Base-by-base conservation (phyloP, 805 yeast genomes). In the Blastobotrys parvus region DNA sequence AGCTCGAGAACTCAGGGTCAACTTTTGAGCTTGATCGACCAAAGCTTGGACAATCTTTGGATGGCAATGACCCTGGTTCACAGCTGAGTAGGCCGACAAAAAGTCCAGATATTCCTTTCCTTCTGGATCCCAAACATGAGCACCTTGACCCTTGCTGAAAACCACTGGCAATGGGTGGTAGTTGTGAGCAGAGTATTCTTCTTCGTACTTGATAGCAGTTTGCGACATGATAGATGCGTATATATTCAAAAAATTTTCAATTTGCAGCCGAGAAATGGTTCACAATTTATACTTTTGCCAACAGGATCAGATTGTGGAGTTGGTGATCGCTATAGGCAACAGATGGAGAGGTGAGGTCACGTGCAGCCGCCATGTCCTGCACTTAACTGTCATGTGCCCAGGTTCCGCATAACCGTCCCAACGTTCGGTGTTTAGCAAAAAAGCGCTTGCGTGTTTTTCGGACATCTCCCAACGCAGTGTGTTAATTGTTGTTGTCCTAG, bases 101-200 rank as follows among this genome's bases (percentile, higher is more conserved):
- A 90, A 90, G 64, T 90, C 97, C 51, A 90, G 69, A 64, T 89
- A 90, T 61, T 88, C 89, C 32, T 81, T 85, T 51, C 96, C 97
- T 67, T 90, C 97, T 5, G 97, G 96, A 63, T 90, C 97, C 96
- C 96, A 90, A 18, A 90, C 96, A 52, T 85, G 82, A 21, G 96
- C 95, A 39, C 97, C 97, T 46, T 62, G 51, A 13, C 95, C 97
- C 57, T 73, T 79, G 57, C 83, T 74, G 67, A 90, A 84, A 13
- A 90, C 97, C 47, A 90, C 96, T 10, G 97, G 97, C 50, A 90
- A 69, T 41, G 97, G 97, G 67, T 87, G 96, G 70, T 90, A 90
- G 72, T 90, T 90, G 69, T 89, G 97, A 23, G 97, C 97, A 39
- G 96, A 85, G 68, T 83, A 87, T 48, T 82, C 68, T 44, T 74